Base-by-base conservation (phyloP, 306 rosid genomes). In the Luffa acutangula region DNA sequence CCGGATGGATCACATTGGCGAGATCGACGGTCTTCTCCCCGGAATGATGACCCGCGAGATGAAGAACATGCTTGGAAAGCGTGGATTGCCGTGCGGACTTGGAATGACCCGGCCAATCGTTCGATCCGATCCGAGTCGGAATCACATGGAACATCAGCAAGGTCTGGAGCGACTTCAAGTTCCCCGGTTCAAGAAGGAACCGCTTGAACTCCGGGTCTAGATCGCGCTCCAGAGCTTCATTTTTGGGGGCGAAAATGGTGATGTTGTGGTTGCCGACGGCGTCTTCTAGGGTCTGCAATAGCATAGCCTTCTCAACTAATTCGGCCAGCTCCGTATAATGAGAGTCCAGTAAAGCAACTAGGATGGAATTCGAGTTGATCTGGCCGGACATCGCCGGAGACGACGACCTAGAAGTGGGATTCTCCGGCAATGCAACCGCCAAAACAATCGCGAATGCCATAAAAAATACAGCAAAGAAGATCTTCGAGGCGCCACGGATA, bases 161-260 rank as follows among this genome's bases (percentile, higher is more conserved):
- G 2, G 65, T 82, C 79, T 78, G 81, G 11, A 82, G 66, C 48
- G 85, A 82, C 75, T 39, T 70, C 75, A 82, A 43, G 54, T 78
- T 82, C 4, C 81, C 75, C 4, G 81, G 85, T 9, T 83, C 82
- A 65, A 83, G 85, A 21, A 78, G 79, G 39, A 78, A 83, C 36
- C 79, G 25, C 74, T 83, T 83, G 52, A 78, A 83, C 48, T 83
- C 85, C 12, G 82, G 85, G 59, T 83, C 77, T 39, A 83, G 82
- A 73, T 78, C 79, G 54, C 66, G 85, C 41, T 82, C 85, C n/a
- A 82, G 80, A 60, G 85, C 85, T 74, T 83, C 79, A 41, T 83
- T 83, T 62, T 41, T 62, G 0, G 82, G 85, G 31, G 79, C 85
- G 82, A 83, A 78, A 20, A 83, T 72, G 42, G 82, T 83, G 80